phyloP scores from a whole-genome alignment of 1,284 basidiomycete genomes.

The Ceratobasidium sp. region DNA sequence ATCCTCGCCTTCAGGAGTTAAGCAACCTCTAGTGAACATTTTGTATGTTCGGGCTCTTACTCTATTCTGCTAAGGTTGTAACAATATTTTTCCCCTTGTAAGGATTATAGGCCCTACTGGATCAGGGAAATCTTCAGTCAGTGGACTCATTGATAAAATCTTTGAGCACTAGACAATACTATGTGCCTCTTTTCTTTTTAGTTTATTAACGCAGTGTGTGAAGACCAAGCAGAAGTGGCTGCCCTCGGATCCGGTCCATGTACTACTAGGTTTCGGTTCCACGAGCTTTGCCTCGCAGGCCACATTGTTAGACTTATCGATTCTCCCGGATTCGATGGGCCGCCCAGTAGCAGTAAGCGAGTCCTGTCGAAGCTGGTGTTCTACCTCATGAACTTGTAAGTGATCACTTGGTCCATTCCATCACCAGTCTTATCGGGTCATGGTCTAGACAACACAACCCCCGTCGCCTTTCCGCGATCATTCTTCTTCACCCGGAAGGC shows the following conservation, averaged over 20 bases:
- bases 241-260: not conserved
- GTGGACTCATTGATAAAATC: too few relatives aligned
- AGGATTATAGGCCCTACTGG: slow-evolving; percentile 27
- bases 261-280: not conserved
- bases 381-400: not conserved
- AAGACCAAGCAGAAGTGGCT: not conserved
- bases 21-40: too few relatives aligned
- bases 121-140: slow-evolving; percentile 17
- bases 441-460: not conserved
- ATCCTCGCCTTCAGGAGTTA: too few relatives aligned
- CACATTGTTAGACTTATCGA: not conserved
- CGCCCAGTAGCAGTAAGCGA: not conserved
- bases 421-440: not conserved
- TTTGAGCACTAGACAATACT: too few relatives aligned
- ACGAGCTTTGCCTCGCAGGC: not conserved
- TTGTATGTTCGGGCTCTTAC: too few relatives aligned
- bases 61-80: too few relatives aligned
- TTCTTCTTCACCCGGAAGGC: slow-evolving; percentile 16
- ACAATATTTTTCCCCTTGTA: too few relatives aligned
- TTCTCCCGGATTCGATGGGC: slow-evolving; percentile 19
- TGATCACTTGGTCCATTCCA: not conserved
- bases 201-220: slow-evolving; percentile 20
- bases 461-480: not conserved
- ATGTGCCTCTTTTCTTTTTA: too few relatives aligned
- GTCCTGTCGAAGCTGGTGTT: not conserved